phyloP scores from a whole-genome alignment of 208 protist species.

The Endotrypanum monterogeii region DNA sequence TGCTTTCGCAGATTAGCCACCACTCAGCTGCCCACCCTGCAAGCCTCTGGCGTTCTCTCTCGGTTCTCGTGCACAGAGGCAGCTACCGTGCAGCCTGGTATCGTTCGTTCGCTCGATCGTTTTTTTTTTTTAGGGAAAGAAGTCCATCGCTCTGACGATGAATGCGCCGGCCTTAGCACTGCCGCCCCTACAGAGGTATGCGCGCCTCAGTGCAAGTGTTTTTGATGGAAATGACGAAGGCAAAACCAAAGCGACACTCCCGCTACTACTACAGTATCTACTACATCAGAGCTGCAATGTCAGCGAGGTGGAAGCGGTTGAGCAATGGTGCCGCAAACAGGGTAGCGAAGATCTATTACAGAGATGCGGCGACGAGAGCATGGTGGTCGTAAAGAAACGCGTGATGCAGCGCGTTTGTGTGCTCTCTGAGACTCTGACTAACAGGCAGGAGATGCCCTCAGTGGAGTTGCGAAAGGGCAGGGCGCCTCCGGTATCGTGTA shows the following conservation, averaged over 20 bases:
- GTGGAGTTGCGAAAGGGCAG: not conserved
- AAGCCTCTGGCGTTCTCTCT: not conserved
- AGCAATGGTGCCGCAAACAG: constrained; percentile 12
- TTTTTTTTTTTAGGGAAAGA: too few species aligned
- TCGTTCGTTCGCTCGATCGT: not conserved
- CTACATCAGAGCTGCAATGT: constrained; percentile 19
- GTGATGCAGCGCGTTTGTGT: constrained; percentile 7
- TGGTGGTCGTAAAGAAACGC: not conserved
- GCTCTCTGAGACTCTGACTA: constrained; percentile 5
- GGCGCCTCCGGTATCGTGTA: not conserved
- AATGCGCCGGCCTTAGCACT: not conserved
- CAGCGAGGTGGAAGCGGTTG: constrained; percentile 20
- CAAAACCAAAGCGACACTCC: constrained; percentile 1
- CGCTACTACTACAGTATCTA: constrained; percentile 4
- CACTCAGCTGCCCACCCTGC: not conserved
- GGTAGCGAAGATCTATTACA: not conserved
- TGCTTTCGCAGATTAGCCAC: not conserved
- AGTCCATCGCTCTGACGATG: not conserved
- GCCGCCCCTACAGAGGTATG: constrained; percentile 9
- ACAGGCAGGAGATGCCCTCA: not conserved
- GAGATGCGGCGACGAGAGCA: not conserved
- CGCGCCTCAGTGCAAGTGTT: constrained; percentile 3
- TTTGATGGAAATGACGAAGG: not conserved
- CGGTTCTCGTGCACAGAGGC: not conserved
- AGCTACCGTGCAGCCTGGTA: not conserved